Evolutionary conservation across 106 monocot genomes (phyloP).

Genomic region (Acanthochlamys bracteata): DNA sequence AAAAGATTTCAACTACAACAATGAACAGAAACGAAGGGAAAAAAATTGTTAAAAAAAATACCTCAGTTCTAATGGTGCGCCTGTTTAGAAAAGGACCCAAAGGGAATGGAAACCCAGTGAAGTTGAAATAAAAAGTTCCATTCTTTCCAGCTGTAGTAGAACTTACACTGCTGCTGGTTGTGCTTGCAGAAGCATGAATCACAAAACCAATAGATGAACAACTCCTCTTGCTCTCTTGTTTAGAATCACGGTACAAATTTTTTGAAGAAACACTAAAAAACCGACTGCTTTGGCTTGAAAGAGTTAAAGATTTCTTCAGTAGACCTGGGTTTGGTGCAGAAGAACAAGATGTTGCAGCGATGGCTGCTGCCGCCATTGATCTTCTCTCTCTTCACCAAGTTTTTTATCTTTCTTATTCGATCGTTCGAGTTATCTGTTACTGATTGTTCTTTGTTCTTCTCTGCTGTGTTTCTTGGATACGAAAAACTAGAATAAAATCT

Average conservation of each 20-base stretch:
- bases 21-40: too few species aligned
- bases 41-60: conserved; percentile 14
- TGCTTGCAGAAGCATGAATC: conserved; percentile 25
- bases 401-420: neutral
- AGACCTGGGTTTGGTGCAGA: conserved; percentile 20
- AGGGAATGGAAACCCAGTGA: conserved; percentile 96
- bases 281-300: conserved; percentile 3
- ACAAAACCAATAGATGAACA: conserved; percentile 8
- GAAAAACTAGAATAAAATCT: too few species aligned
- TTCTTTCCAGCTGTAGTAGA: conserved; percentile 1
- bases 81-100: conserved; percentile 93
- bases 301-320: conserved; percentile 13
- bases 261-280: conserved; percentile 21
- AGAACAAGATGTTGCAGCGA: conserved; percentile 16
- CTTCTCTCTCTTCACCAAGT: neutral
- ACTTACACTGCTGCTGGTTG: conserved; percentile 3
- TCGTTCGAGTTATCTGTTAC: too few species aligned
- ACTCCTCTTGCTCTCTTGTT: conserved; percentile 5
- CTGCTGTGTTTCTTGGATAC: too few species aligned
- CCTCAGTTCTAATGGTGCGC: conserved; percentile 82
- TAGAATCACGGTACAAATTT: conserved; percentile 6
- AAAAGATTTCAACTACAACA: too few species aligned
- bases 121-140: conserved; percentile 87
- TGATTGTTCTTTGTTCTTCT: too few species aligned
- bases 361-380: conserved; percentile 28